phyloP scores from a whole-genome alignment of 2,329 filamentous ascomycete genomes.

The Scedosporium aurantiacum region DNA sequence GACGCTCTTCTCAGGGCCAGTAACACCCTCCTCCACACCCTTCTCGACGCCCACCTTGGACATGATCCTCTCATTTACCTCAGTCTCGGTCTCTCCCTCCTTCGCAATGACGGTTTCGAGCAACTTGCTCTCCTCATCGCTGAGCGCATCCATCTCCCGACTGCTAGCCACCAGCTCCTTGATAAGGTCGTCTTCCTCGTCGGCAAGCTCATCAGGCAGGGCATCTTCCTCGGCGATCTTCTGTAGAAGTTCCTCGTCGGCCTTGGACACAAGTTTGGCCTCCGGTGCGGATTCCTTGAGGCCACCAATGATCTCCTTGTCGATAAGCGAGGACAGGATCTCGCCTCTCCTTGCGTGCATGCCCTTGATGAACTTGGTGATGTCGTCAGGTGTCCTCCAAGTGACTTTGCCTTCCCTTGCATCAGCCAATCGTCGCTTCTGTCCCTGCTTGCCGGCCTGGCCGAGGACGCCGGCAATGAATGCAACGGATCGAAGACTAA shows the following conservation, averaged over 20 bases:
- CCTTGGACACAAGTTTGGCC: neutral
- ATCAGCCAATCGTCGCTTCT: constrained; percentile 51
- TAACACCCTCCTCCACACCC: neutral
- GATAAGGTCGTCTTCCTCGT: constrained; percentile 4
- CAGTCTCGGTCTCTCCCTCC: neutral
- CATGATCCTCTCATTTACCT: constrained; percentile 1
- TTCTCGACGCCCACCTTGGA: constrained; percentile 1
- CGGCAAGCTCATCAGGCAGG: neutral
- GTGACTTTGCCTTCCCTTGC: constrained; percentile 53
- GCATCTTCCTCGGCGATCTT: neutral
- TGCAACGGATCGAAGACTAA: constrained; percentile 66
- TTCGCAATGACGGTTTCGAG: neutral
- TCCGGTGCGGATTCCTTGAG: neutral
- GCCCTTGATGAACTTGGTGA: constrained; percentile 25
- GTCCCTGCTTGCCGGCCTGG: constrained; percentile 69
- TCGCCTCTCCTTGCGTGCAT: neutral
- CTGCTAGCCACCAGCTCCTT: neutral
- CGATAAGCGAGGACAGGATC: constrained; percentile 4
- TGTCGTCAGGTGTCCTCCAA: constrained; percentile 42
- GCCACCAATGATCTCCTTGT: constrained; percentile 1
- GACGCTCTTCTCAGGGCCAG: neutral
- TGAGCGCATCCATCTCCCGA: constrained; percentile 2
- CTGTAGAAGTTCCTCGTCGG: neutral
- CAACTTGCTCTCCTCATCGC: neutral
- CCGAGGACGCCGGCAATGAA: constrained; percentile 80